Evolutionary conservation across 2,329 filamentous ascomycete species (phyloP), one percentile per base, ranked within the genome.

Genomic region (Dothidotthia symphoricarpi): DNA sequence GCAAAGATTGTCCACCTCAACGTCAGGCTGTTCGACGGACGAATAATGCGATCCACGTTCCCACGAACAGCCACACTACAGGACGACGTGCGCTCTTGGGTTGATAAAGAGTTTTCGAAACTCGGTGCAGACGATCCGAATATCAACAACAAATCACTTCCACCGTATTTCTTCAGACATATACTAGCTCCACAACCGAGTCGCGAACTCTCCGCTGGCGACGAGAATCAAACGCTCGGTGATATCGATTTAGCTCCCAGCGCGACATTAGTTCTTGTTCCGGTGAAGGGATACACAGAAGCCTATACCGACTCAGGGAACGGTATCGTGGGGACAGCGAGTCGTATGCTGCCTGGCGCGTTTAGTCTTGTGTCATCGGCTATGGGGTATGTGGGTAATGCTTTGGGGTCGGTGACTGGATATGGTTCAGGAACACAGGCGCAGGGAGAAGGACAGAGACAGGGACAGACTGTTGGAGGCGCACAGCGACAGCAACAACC

Each of bases 11-110:
- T 68, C 10, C 53, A 59, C 13, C 70, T 96, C 1, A 88, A 93
- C 55, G 79, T 95, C 13, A 80, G 90, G 6, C 73, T 95, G 0
- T 86, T 94, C 39, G 88, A 96, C 59, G 91, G 91, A 8, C 83
- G 82, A 9, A 89, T 82, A 2, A 78, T 96, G 13, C 81, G 88
- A 27, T 77, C 75, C 3, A 81, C 78, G 13, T 95, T 96, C 63
- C 71, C 80, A 9, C 79, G 81, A 15, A 70, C 71, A 2, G 73
- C 78, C 6, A 85, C 77, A 0, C 74, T 96, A 3, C 66, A 72
- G 6, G 71, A 65, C 6, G 78, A 87, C 28, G 82, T 97, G 1
- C 78, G 91, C 6, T 68, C 73, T 6, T 96, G 88, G 86, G 77
- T 97, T 6, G 86, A 91, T 37, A 33, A 42, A 2, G 56, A 64